phyloP scores from a whole-genome alignment of 768 basidiomycete genomes.

The Termitomyces sp. region DNA sequence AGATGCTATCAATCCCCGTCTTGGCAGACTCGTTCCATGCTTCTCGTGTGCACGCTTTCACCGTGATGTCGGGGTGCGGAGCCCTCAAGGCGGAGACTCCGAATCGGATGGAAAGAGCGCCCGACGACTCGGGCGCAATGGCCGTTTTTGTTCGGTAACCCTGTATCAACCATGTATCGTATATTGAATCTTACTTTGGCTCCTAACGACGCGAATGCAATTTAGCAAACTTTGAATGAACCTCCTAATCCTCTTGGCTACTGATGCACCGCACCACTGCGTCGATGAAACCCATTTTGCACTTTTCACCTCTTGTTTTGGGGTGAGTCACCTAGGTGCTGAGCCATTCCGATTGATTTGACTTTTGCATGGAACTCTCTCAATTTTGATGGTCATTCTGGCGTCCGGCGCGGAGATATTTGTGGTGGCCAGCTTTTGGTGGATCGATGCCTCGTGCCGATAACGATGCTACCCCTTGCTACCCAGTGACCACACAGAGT shows the following conservation, averaged over 20 bases:
- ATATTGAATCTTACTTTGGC: background rate
- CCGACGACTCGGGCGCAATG: background rate
- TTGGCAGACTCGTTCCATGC: too few relatives aligned
- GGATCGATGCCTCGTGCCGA: background rate
- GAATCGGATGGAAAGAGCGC: background rate
- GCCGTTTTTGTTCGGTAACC: too few relatives aligned
- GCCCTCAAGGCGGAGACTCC: background rate
- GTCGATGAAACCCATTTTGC: background rate
- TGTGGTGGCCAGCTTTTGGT: background rate
- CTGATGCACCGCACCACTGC: background rate
- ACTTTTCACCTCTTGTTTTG: background rate
- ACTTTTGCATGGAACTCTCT: background rate
- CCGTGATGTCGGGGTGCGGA: background rate
- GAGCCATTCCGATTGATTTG: background rate
- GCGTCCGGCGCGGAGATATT: background rate
- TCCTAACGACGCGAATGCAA: background rate
- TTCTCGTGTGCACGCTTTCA: too few relatives aligned
- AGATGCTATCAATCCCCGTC: too few relatives aligned
- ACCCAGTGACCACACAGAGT: background rate
- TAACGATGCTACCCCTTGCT: background rate
- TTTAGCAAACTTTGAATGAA: background rate
- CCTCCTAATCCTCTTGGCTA: too few relatives aligned
- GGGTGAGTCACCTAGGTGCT: conserved; percentile 1
- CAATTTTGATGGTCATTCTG: background rate
- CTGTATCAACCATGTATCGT: background rate